A percentile compares a stretch with the other conserved stretches of the same genome.
phyloP scores from a whole-genome alignment of 2,329 filamentous ascomycete genomes.

The Lachnellula arida region DNA sequence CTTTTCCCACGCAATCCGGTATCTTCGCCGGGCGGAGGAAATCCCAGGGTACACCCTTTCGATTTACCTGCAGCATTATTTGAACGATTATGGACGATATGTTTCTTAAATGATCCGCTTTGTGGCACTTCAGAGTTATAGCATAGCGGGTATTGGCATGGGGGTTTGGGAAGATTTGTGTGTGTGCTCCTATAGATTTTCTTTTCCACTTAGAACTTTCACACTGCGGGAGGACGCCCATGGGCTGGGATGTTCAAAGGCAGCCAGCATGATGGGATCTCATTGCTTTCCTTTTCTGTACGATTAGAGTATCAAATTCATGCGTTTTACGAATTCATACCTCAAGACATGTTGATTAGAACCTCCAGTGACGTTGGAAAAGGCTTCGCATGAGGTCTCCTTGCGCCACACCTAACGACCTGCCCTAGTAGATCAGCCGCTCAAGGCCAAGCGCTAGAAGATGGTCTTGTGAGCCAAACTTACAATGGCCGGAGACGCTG shows the following conservation, averaged over 20 bases:
- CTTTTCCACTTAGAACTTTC: no score
- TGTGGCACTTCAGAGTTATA: neutral
- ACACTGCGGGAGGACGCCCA: no score
- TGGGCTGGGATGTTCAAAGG: no score
- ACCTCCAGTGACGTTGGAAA: neutral
- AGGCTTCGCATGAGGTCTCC: neutral
- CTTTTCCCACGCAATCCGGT: slow-evolving; percentile 42
- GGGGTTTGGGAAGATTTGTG: no score
- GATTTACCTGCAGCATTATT: slow-evolving; percentile 43
- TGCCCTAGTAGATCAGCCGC: neutral
- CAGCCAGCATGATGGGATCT: no score
- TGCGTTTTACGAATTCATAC: neutral
- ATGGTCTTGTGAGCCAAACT: neutral
- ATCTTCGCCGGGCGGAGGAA: slow-evolving; percentile 40
- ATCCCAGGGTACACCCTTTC: slow-evolving; percentile 40
- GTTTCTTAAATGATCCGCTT: slow-evolving; percentile 15
- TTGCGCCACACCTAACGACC: neutral
- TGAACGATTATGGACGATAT: slow-evolving; percentile 41
- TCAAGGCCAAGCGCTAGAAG: no score
- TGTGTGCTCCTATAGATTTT: no score
- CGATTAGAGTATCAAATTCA: neutral
- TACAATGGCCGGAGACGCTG: slow-evolving; percentile 7
- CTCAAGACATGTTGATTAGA: neutral
- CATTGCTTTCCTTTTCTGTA: neutral
- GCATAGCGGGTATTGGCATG: neutral